Evolutionary conservation across 164 flowering plant species (phyloP).

Genomic region (Paratinospora sagittata): DNA sequence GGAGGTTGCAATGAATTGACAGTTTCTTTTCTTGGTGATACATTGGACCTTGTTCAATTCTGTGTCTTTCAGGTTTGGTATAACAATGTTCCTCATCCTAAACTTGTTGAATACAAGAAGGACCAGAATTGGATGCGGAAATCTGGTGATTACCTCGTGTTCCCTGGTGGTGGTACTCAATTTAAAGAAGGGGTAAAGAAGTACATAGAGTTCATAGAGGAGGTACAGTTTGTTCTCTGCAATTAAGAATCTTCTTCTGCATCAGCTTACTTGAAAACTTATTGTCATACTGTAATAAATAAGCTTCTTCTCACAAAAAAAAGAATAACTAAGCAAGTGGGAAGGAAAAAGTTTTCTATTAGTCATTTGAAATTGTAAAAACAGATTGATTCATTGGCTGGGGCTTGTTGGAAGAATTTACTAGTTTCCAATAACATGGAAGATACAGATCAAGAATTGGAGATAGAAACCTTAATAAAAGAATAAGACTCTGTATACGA

Average conservation of each 20-base stretch:
- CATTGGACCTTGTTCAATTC: not conserved
- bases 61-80: constrained; percentile 66
- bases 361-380: not conserved
- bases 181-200: constrained; percentile 67
- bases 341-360: not conserved
- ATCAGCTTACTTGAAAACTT: not conserved
- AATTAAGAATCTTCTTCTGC: not conserved
- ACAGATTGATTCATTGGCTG: not conserved
- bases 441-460: no score
- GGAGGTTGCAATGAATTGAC: no score
- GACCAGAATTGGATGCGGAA: constrained; percentile 84
- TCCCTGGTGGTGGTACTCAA: constrained; percentile 98
- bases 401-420: no score
- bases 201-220: constrained; percentile 53
- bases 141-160: constrained; percentile 57
- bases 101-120: constrained; percentile 92
- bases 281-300: not conserved
- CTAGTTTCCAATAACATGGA: no score
- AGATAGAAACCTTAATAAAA: no score
- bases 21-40: no score
- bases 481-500: no score
- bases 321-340: not conserved
- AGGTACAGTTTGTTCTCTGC: constrained; percentile 35
- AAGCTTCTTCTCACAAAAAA: not conserved
- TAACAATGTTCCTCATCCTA: constrained; percentile 89